Conservation (phyloP, 1,284 basidiomycete genomes). For the Stygiomarasmius scandens region DNA sequence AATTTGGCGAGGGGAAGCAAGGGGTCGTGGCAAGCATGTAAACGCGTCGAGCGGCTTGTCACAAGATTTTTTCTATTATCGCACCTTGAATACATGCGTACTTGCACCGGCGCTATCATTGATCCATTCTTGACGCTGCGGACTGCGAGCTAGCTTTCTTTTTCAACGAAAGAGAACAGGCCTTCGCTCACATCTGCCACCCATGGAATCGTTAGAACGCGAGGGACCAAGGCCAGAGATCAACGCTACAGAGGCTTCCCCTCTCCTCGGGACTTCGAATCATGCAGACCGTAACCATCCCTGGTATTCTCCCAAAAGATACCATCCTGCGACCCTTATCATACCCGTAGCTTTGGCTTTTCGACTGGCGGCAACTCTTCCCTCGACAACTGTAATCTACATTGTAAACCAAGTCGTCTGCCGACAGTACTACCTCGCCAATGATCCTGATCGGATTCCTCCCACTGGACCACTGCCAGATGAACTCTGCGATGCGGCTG, state of each 20-base stretch:
- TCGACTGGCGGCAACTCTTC: slow-evolving; percentile 24
- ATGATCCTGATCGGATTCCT: slow-evolving; percentile 21
- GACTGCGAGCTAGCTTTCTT: not conserved
- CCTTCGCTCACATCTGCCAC: too few species aligned
- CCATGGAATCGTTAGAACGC: not conserved
- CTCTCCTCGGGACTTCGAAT: not conserved
- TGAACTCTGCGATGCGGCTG: slow-evolving; percentile 26
- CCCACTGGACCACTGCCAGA: slow-evolving; percentile 14
- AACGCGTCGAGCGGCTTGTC: too few species aligned
- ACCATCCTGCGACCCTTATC: slow-evolving; percentile 21
- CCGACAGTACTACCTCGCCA: slow-evolving; percentile 24
- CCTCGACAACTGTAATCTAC: slow-evolving; percentile 31
- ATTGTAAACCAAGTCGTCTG: slow-evolving; percentile 29
- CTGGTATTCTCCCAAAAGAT: slow-evolving; percentile 1
- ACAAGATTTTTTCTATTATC: too few species aligned
- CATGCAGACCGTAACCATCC: not conserved
- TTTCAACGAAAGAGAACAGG: too few species aligned
- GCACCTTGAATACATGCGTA: too few species aligned
- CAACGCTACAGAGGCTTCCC: not conserved
- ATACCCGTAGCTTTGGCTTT: slow-evolving; percentile 29
- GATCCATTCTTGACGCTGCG: not conserved
- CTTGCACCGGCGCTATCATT: too few species aligned
- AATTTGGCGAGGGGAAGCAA: too few species aligned
- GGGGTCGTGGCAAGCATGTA: too few species aligned
- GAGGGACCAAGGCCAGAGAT: not conserved